A percentile compares a stretch with the other conserved stretches of the same genome.
Conservation (phyloP, 257 asterid genomes). For the Fraxinus americana region DNA sequence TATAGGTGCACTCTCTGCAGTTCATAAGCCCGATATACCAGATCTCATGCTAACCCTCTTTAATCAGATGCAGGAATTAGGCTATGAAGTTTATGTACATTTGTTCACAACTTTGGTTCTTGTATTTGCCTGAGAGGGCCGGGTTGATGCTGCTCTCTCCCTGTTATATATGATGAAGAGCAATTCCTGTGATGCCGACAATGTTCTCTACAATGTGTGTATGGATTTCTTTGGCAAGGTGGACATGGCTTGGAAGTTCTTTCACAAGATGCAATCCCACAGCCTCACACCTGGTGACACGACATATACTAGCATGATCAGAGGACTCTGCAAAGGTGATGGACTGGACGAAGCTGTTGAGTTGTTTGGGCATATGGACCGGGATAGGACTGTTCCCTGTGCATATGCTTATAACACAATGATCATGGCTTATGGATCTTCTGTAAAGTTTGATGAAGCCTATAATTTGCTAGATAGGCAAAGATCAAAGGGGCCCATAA, state of each 20-base stretch:
- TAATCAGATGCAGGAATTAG: conserved; percentile 86
- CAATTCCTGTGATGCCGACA: conserved; percentile 71
- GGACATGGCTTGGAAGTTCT: conserved; percentile 95
- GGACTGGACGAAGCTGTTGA: conserved; percentile 75
- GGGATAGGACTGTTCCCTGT: conserved; percentile 71
- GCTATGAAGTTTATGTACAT: conserved; percentile 87
- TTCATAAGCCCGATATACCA: conserved; percentile 55
- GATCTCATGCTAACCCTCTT: conserved; percentile 82
- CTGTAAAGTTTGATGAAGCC: conserved; percentile 82
- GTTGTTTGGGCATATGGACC: conserved; percentile 85
- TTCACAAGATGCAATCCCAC: conserved; percentile 75
- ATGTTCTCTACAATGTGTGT: conserved; percentile 90
- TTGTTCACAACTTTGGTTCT: conserved; percentile 83
- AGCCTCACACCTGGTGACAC: conserved; percentile 83
- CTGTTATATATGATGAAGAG: conserved; percentile 87
- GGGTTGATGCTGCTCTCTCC: conserved; percentile 83
- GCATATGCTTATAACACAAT: conserved; percentile 95
- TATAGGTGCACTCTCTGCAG: conserved; percentile 70
- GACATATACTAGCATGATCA: conserved; percentile 89
- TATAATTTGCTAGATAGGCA: conserved; percentile 86
- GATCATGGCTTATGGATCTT: conserved; percentile 95
- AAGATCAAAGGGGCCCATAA: conserved; percentile 79
- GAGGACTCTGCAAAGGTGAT: conserved; percentile 77
- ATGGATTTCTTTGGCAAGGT: conserved; percentile 90
- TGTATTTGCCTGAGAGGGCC: conserved; percentile 81